Conservation (phyloP, 805 yeast species). For the Candida namnaoensis region DNA sequence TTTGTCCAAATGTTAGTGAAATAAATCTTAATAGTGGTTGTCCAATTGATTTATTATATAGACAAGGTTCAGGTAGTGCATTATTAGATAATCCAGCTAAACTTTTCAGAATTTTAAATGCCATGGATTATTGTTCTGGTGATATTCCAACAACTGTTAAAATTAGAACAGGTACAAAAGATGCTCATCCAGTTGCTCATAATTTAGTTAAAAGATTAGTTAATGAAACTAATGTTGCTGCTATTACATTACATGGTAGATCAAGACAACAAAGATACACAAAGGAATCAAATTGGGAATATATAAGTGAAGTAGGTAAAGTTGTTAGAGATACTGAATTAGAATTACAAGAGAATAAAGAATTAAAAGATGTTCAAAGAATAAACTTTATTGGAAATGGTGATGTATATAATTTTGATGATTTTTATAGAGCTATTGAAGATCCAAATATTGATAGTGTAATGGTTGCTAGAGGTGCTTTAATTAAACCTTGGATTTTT, state of each 20-base stretch:
- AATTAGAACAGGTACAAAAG: slow-evolving; percentile 86
- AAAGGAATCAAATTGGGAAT: slow-evolving; percentile 87
- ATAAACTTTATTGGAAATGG: slow-evolving; percentile 93
- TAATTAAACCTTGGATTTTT: slow-evolving; percentile 97
- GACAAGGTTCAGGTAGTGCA: slow-evolving; percentile 95
- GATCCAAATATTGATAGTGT: slow-evolving; percentile 78
- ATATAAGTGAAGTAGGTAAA: slow-evolving; percentile 66
- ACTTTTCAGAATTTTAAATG: slow-evolving; percentile 66
- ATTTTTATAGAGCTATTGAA: slow-evolving; percentile 69
- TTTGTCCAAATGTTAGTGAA: slow-evolving; percentile 61
- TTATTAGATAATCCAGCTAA: slow-evolving; percentile 84
- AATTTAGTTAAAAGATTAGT: slow-evolving; percentile 63
- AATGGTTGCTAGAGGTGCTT: slow-evolving; percentile 97
- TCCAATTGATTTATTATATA: slow-evolving; percentile 90
- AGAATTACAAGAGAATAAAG: slow-evolving; percentile 54
- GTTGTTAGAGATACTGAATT: slow-evolving; percentile 50
- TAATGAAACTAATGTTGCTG: slow-evolving; percentile 75
- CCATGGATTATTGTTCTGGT: slow-evolving; percentile 86
- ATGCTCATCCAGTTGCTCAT: slow-evolving; percentile 82
- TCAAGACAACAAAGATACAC: slow-evolving; percentile 95
- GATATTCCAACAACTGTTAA: slow-evolving; percentile 89
- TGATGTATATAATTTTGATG: slow-evolving; percentile 79
- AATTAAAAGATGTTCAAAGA: slow-evolving; percentile 43
- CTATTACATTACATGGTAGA: slow-evolving; percentile 92
- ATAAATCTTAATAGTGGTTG: slow-evolving; percentile 94